Conservation (phyloP, 75 land plant species). For the Cunninghamia lanceolata region DNA sequence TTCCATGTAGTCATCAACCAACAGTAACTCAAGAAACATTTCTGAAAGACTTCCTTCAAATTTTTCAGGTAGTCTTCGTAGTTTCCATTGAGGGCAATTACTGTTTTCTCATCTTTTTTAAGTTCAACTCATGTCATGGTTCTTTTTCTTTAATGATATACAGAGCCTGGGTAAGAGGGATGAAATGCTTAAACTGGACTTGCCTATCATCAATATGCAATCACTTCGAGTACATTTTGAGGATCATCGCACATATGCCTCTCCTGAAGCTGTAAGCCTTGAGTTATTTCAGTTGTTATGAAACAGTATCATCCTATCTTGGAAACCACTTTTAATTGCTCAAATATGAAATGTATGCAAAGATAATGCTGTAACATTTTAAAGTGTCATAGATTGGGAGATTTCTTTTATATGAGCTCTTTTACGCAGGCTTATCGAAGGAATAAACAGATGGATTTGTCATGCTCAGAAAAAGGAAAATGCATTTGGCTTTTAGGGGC, state of each 20-base stretch:
- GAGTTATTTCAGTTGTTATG: not conserved
- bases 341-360: not conserved
- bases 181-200: constrained; percentile 50
- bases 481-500: not conserved
- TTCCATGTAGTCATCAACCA: constrained; percentile 90
- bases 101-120: not conserved
- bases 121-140: not conserved
- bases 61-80: constrained; percentile 58
- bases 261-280: constrained; percentile 75
- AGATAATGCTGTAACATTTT: not conserved
- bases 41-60: constrained; percentile 67
- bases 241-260: constrained; percentile 92
- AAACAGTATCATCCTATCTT: not conserved
- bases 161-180: constrained; percentile 62
- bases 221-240: constrained; percentile 72
- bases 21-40: constrained; percentile 68
- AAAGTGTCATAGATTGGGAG: not conserved
- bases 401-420: not conserved
- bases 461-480: not conserved
- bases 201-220: constrained; percentile 65
- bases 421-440: not conserved
- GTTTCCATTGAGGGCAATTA: not conserved
- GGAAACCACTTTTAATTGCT: not conserved
- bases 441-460: not conserved
- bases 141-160: not conserved